Evolutionary conservation across 192 early-diverging fungal genomes (phyloP).

Genomic region (Linnemannia zychae): DNA sequence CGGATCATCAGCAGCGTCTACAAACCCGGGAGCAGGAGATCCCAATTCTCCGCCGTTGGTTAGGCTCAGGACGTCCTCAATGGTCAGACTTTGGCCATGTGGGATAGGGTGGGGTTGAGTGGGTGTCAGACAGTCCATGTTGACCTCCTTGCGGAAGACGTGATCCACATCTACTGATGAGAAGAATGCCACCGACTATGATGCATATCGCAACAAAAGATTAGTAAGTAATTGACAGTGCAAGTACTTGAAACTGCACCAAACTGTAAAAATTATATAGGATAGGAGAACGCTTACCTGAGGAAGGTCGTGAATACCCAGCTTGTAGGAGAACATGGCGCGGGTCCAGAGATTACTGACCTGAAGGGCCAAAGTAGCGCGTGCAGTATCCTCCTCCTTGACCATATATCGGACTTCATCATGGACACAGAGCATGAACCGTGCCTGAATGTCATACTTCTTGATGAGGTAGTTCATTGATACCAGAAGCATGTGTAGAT

Average conservation of each 20-base stretch:
- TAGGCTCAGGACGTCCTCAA: slow-evolving; percentile 58
- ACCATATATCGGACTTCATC: slow-evolving; percentile 95
- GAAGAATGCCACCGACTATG: slow-evolving; percentile 90
- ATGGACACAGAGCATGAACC: slow-evolving; percentile 93
- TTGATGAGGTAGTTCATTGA: slow-evolving; percentile 88
- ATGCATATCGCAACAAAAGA: not conserved
- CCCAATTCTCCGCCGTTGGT: slow-evolving; percentile 30
- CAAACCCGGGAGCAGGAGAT: not conserved
- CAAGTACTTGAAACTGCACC: not conserved
- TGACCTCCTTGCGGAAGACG: slow-evolving; percentile 92
- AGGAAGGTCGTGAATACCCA: slow-evolving; percentile 91
- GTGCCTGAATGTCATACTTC: slow-evolving; percentile 80
- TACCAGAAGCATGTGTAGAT: slow-evolving; percentile 92
- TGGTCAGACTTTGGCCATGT: slow-evolving; percentile 64
- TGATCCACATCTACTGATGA: slow-evolving; percentile 95
- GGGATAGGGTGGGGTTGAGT: slow-evolving; percentile 74
- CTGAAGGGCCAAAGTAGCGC: slow-evolving; percentile 89
- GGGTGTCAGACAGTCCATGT: slow-evolving; percentile 89
- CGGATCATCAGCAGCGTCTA: slow-evolving; percentile 27
- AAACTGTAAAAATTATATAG: slow-evolving; percentile 15
- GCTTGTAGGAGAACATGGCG: slow-evolving; percentile 84
- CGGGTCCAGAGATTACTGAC: slow-evolving; percentile 95
- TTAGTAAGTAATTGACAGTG: not conserved
- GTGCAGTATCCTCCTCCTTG: slow-evolving; percentile 76
- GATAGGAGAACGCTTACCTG: too few species aligned